Base-by-base conservation (phyloP, 192 early-diverging fungal species). In the Gaertneriomyces semiglobifer region DNA sequence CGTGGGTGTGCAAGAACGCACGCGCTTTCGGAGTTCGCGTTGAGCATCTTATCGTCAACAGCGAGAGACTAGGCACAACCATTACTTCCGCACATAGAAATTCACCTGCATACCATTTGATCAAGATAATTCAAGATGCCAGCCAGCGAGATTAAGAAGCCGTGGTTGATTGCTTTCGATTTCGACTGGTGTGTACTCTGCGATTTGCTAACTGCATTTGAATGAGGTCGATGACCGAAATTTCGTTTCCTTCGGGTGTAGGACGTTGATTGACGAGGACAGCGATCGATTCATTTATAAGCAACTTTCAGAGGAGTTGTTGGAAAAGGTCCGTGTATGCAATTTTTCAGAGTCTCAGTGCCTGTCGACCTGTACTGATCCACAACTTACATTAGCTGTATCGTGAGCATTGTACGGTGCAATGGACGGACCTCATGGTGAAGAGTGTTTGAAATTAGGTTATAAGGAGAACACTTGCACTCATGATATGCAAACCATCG, bases 341-440 rank as follows among this genome's bases (percentile, higher is more conserved):
- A 46, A 12, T 14, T 11, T 55, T n/a, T 25, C 51, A 54, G 62
- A 12, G 0, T 18, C 6, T 33, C 25, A 33, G 25, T 33, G 6
- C 12, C 0, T 14, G 14, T 18, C 25, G 4, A 46, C 60, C 38
- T 4, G 18, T 20, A 20, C 5, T 55, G 11, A 16, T n/a, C n/a
- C 20, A 25, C 54, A 3, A 4, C 16, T 33, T 57, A 3, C 62
- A 14, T 45, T 25, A 66, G 65, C 45, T 66, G 19, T 58, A 66
- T 25, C 16, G 58, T 16, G 12, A 55, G 20, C 57, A 51, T 16
- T 47, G 47, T 44, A 62, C 67, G 6, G 60, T 65, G 6, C 84
- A 86, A 65, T 88, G 84, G 84, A 85, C 84, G n/a, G 82, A 88
- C 63, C 69, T 87, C n/a, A 86, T 85, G 83, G 42, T 20, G 47